Evolutionary conservation across 2,329 filamentous ascomycete genomes (phyloP).

Genomic region (Cladophialophora carrionii): DNA sequence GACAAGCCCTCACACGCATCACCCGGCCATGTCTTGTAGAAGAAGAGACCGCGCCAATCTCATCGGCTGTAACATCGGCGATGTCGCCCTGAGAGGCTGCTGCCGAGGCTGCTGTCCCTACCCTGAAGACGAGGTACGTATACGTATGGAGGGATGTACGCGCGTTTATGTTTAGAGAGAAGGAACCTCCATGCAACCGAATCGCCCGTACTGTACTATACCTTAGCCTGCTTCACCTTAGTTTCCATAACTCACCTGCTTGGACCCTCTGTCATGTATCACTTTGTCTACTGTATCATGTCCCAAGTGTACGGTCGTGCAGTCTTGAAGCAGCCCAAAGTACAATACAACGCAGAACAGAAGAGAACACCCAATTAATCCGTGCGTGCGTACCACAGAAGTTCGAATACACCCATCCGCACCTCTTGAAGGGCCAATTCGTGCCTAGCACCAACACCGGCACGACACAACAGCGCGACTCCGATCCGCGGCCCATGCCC

Average conservation of each 20-base stretch:
- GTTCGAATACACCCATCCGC: background rate
- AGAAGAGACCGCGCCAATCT: slow-evolving; percentile 8
- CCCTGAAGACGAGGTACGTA: background rate
- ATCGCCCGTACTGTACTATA: too few species aligned
- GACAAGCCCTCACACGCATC: background rate
- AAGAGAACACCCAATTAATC: too few species aligned
- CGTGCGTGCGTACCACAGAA: background rate
- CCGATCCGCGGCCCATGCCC: background rate
- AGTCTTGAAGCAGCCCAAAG: too few species aligned
- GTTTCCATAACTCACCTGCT: too few species aligned
- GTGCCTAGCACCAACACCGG: too few species aligned
- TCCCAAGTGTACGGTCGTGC: too few species aligned
- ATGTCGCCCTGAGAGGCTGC: slow-evolving; percentile 3
- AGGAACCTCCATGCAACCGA: background rate
- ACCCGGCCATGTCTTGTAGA: background rate
- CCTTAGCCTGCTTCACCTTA: too few species aligned
- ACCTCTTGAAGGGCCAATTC: slow-evolving; percentile 4
- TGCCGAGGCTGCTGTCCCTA: slow-evolving; percentile 1
- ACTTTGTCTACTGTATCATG: too few species aligned
- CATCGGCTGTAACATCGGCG: slow-evolving; percentile 5
- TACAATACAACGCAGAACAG: too few species aligned
- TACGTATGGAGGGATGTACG: background rate
- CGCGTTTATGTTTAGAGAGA: background rate
- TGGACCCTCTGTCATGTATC: too few species aligned
- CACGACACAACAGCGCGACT: background rate